Evolutionary conservation across 1,284 basidiomycete species (phyloP).

Genomic region (Rhizoctonia solani): DNA sequence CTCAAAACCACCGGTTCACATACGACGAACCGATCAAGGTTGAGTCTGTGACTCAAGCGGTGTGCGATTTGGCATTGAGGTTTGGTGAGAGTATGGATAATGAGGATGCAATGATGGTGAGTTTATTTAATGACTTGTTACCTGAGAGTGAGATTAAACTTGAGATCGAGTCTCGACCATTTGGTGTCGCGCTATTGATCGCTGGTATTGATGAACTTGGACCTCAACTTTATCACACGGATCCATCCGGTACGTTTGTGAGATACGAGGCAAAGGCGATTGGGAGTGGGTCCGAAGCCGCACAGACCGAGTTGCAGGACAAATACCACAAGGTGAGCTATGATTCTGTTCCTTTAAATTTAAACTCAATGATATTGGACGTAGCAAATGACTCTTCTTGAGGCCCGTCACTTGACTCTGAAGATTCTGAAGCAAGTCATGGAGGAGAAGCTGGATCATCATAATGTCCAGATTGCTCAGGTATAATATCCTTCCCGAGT

Average conservation of each 20-base stretch:
- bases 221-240: conserved; percentile 97
- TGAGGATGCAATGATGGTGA: conserved; percentile 95
- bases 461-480: conserved; percentile 97
- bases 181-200: conserved; percentile 96
- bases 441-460: conserved; percentile 98
- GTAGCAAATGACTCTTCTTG: conserved; percentile 89
- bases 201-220: conserved; percentile 96
- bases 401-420: conserved; percentile 86
- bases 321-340: conserved; percentile 88
- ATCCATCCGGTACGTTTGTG: conserved; percentile 98
- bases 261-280: conserved; percentile 99
- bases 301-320: conserved; percentile 95
- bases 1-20: conserved; percentile 94
- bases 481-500: conserved; percentile 50
- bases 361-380: background rate
- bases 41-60: conserved; percentile 95
- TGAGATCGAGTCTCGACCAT: conserved; percentile 78
- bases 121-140: conserved; percentile 39
- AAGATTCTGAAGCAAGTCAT: conserved; percentile 98
- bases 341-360: background rate
- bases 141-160: background rate
- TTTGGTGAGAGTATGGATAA: conserved; percentile 99
- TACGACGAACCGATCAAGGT: conserved; percentile 98
- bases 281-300: conserved; percentile 96
- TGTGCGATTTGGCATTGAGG: conserved; percentile 94